These are phyloP conservation scores for Cynanchum wilfordii DNA, from an alignment of 257 asterid species.

Conservation along the genomic window DNA sequence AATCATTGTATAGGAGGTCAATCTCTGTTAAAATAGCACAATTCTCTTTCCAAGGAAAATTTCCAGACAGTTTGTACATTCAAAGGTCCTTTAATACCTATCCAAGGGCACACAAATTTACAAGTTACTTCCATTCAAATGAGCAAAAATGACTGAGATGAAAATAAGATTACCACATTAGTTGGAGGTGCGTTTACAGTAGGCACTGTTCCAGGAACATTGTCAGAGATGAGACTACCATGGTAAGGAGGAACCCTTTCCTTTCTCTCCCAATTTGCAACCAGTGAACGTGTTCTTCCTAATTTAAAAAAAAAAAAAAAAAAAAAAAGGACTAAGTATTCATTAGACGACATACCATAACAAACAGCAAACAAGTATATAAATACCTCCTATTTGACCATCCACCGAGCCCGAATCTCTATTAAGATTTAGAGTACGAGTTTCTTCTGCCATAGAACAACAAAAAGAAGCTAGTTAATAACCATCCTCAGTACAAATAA, in stretches of 20 bases:
- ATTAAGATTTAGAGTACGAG: constrained; percentile 38
- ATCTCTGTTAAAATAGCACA: neutral
- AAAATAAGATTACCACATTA: constrained; percentile 24
- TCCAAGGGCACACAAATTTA: neutral
- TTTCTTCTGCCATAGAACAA: constrained; percentile 37
- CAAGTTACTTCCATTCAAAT: neutral
- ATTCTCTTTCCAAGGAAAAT: neutral
- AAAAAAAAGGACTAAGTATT: constrained; percentile 18
- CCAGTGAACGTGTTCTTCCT: constrained; percentile 51
- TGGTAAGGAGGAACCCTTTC: constrained; percentile 52
- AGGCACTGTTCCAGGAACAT: constrained; percentile 39
- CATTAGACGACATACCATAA: constrained; percentile 8
- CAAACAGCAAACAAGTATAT: neutral
- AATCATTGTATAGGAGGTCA: neutral
- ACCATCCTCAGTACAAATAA: constrained; percentile 4
- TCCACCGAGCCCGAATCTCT: constrained; percentile 50
- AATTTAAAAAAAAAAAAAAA: constrained; percentile 20
- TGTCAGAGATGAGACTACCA: constrained; percentile 47
- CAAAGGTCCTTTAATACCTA: neutral
- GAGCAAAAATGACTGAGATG: constrained; percentile 4
- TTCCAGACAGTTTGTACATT: neutral
- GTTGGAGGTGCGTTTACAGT: constrained; percentile 32
- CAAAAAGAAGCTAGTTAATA: neutral
- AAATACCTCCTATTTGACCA: constrained; percentile 64
- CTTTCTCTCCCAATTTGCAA: constrained; percentile 66